Evolutionary conservation across 2,329 filamentous ascomycete genomes (phyloP), one percentile per base, ranked within the genome.

Genomic region (Colletotrichum musae): DNA sequence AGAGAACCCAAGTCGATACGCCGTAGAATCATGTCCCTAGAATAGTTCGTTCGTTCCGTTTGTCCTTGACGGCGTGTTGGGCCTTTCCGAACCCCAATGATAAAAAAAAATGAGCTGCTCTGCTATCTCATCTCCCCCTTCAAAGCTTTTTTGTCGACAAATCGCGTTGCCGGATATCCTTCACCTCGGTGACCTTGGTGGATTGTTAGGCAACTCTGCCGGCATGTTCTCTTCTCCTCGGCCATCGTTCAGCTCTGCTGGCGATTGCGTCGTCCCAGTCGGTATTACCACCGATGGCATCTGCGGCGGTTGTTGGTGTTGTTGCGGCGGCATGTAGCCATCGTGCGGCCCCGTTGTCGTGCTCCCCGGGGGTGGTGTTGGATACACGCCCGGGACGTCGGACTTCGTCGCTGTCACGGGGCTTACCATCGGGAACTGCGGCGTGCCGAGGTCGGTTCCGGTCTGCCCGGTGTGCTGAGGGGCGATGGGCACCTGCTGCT

Each of bases 401-500:
- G 64, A 58, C 60, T 72, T 72, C 13, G 64, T 71, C 1, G 61
- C 39, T 9, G 57, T 39, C 10, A 72, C 62, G 5, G 68, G 71
- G 41, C 58, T 64, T 3, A 72, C 71, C 69, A 71, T 71, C 15
- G 71, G 71, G 45, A 69, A 72, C 48, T 71, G 71, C 2, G 71
- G 71, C 32, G 71, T 62, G 21, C 71, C 69, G 21, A 65, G 48
- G 26, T 61, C 58, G 48, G 32, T 52, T 16, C 62, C 53, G 4
- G 68, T 57, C 51, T 71, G 71, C 9, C 71, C 71, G 5, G 71
- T 72, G 48, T 70, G 70, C 12, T 72, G 70, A 1, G 71, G 51
- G 6, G 70, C 71, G 52, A 72, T 70, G n/a, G 70, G 71, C 4
- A 72, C 71, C 53, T 72, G 71, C 6, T 72, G 71, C 60, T 70